phyloP scores from a whole-genome alignment of 75 land plant genomes.

The Pinus taeda region DNA sequence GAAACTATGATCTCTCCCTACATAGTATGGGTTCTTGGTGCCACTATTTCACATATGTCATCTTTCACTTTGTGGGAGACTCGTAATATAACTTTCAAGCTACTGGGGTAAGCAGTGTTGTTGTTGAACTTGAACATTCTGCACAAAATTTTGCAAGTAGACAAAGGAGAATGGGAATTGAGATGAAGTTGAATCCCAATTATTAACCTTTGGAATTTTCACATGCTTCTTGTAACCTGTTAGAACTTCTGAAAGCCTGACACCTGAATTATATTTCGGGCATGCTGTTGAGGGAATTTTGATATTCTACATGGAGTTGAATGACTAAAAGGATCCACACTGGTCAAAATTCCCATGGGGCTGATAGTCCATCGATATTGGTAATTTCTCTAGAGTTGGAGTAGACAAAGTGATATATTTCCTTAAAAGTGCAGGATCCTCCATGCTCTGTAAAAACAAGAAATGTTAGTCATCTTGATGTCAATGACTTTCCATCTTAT shows the following conservation, averaged over 20 bases:
- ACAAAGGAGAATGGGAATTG: constrained; percentile 1
- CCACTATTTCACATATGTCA: constrained; percentile 3
- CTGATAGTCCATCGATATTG: background rate
- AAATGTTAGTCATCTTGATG: background rate
- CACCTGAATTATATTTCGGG: background rate
- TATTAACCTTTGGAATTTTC: background rate
- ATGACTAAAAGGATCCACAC: background rate
- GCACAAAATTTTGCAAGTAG: background rate
- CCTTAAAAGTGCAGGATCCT: background rate
- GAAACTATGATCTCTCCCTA: constrained; percentile 3
- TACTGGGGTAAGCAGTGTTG: background rate
- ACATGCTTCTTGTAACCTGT: background rate
- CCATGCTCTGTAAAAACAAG: background rate
- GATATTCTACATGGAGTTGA: background rate
- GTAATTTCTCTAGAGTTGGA: background rate
- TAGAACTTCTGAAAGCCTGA: background rate
- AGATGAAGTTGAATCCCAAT: background rate
- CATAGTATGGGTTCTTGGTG: constrained; percentile 4
- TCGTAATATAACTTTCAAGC: background rate
- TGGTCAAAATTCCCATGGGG: background rate
- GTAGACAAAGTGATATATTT: background rate
- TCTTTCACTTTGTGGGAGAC: background rate
- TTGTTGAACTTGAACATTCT: background rate
- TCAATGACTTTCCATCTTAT: background rate
- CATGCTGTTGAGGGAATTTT: background rate